A percentile compares a stretch with the other conserved stretches of the same genome.
Conservation (phyloP, 2,329 filamentous ascomycete genomes). For the Cladosporium cucumerinum region DNA sequence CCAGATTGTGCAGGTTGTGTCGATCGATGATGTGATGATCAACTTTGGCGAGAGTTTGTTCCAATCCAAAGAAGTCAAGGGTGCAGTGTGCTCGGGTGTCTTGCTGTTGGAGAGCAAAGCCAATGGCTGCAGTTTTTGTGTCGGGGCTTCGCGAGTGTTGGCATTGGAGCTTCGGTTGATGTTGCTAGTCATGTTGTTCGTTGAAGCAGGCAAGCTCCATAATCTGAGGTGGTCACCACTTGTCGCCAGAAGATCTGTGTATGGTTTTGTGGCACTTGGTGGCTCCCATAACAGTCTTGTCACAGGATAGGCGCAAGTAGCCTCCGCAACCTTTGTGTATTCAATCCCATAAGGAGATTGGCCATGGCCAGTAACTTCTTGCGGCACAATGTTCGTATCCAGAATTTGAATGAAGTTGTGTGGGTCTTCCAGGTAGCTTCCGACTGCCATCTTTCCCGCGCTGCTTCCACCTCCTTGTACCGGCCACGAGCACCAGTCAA, state of each 20-base stretch:
- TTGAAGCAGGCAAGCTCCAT: constrained; percentile 73
- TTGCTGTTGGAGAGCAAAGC: constrained; percentile 96
- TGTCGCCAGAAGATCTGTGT: constrained; percentile 89
- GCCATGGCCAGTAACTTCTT: constrained; percentile 65
- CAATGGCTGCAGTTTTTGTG: constrained; percentile 83
- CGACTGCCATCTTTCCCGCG: constrained; percentile 88
- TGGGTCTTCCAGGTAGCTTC: constrained; percentile 94
- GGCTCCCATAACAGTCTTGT: constrained; percentile 95
- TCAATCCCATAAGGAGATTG: constrained; percentile 74
- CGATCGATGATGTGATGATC: constrained; percentile 98
- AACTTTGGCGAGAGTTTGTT: constrained; percentile 94
- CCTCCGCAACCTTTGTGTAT: constrained; percentile 90
- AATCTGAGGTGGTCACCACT: constrained; percentile 90
- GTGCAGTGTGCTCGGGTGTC: constrained; percentile 95
- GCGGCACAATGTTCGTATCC: constrained; percentile 74
- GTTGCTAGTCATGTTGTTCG: constrained; percentile 62
- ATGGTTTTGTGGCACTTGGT: constrained; percentile 89
- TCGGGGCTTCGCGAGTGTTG: constrained; percentile 58
- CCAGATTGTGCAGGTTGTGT: constrained; percentile 99
- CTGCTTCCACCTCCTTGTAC: constrained; percentile 66
- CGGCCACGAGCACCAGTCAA: constrained; percentile 99
- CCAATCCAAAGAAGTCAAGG: constrained; percentile 95
- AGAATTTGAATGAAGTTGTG: constrained; percentile 99
- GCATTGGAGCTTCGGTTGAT: constrained; percentile 64
- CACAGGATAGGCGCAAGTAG: constrained; percentile 95